phyloP scores from a whole-genome alignment of 495 filamentous ascomycete genomes.

The Aspergillus hancockii region DNA sequence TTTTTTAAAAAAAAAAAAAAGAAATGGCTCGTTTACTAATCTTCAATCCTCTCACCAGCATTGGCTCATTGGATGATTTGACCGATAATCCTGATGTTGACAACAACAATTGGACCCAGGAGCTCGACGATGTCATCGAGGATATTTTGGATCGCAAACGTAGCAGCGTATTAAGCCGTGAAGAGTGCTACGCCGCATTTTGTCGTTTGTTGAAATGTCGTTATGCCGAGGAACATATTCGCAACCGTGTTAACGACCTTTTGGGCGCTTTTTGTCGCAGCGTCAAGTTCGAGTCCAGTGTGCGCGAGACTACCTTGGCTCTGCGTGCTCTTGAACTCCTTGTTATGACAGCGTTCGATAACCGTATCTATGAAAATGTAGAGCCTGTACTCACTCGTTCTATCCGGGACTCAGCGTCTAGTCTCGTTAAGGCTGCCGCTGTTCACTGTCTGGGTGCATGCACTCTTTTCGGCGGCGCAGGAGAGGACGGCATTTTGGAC shows the following conservation, averaged over 20 bases:
- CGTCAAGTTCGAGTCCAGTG: conserved; percentile 67
- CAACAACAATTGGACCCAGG: conserved; percentile 62
- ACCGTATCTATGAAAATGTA: conserved; percentile 67
- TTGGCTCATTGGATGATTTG: conserved; percentile 60
- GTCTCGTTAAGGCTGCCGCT: conserved; percentile 66
- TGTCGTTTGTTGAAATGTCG: conserved; percentile 71
- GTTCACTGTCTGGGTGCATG: conserved; percentile 74
- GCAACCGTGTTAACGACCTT: conserved; percentile 61
- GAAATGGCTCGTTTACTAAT: conserved; percentile 10
- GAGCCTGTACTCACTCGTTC: conserved; percentile 64
- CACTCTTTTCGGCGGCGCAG: conserved; percentile 78
- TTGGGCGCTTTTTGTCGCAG: conserved; percentile 70
- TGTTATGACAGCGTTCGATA: conserved; percentile 68
- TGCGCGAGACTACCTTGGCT: conserved; percentile 72
- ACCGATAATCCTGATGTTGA: conserved; percentile 56
- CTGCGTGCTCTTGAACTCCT: conserved; percentile 76
- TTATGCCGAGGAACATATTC: conserved; percentile 68
- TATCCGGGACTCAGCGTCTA: conserved; percentile 69
- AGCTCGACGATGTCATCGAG: conserved; percentile 69
- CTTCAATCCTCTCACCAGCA: conserved; percentile 22
- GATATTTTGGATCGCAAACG: conserved; percentile 87
- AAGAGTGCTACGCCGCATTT: conserved; percentile 69
- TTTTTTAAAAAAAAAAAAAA: no score
- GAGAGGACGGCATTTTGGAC: conserved; percentile 66
- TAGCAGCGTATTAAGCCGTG: conserved; percentile 76